Evolutionary conservation across 1,139 yeast genomes (phyloP).

Genomic region (Taphrina pruni): DNA sequence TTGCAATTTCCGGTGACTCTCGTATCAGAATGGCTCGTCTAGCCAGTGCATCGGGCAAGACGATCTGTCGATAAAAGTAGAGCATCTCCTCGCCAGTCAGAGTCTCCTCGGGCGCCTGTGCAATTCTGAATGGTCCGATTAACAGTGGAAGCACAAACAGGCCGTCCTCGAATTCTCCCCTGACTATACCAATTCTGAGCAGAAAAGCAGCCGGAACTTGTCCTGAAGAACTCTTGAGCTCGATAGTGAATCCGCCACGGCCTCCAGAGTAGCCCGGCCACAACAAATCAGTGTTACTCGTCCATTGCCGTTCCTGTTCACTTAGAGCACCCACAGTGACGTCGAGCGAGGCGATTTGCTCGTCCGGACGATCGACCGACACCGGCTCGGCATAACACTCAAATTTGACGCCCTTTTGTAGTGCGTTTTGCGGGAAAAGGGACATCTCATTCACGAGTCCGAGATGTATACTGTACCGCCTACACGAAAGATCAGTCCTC

Average conservation of each 20-base stretch:
- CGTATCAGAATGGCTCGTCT: conserved; percentile 23
- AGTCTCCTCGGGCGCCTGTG: neutral
- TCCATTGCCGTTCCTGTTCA: conserved; percentile 13
- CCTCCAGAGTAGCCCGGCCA: conserved; percentile 32
- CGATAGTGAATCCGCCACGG: conserved; percentile 4
- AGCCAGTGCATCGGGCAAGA: neutral
- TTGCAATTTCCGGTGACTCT: conserved; percentile 42
- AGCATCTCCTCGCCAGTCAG: conserved; percentile 32
- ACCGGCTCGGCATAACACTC: conserved; percentile 7
- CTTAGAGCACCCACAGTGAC: conserved; percentile 10
- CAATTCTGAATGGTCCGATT: conserved; percentile 43
- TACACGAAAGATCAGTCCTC: neutral
- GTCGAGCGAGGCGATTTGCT: neutral
- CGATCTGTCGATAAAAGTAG: conserved; percentile 29
- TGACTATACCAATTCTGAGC: conserved; percentile 12
- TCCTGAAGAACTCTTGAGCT: neutral
- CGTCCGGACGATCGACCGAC: conserved; percentile 7
- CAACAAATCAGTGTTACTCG: neutral
- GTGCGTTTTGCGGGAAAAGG: conserved; percentile 42
- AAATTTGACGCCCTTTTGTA: conserved; percentile 17
- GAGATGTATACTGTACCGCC: conserved; percentile 36
- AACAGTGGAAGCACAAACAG: conserved; percentile 27
- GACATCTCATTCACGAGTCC: conserved; percentile 46
- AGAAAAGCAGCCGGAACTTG: conserved; percentile 8
- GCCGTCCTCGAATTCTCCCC: neutral